Evolutionary conservation across 2,329 filamentous ascomycete genomes (phyloP).

Genomic region (Tolypocladium album): DNA sequence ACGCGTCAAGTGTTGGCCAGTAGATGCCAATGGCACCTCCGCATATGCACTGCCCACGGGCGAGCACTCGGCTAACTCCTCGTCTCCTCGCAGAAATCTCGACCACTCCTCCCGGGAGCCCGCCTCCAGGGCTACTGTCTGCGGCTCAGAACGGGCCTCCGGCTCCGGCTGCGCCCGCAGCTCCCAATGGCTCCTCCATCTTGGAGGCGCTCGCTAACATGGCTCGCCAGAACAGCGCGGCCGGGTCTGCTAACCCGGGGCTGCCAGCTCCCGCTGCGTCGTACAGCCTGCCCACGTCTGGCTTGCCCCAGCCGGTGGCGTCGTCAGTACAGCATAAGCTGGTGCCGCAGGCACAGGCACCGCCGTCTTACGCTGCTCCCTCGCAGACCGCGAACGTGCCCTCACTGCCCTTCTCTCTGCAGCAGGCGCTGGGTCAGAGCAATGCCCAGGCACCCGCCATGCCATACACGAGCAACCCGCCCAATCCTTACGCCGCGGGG

Average conservation of each 20-base stretch:
- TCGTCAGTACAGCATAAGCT: constrained; percentile 18
- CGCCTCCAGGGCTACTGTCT: constrained; percentile 34
- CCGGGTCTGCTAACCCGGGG: constrained; percentile 28
- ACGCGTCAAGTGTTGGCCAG: too few relatives aligned
- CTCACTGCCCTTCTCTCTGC: constrained; percentile 31
- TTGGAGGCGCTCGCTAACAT: constrained; percentile 72
- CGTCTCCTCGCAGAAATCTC: constrained; percentile 42
- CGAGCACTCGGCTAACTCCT: not conserved
- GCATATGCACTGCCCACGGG: not conserved
- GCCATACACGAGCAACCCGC: constrained; percentile 9
- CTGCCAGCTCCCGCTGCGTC: constrained; percentile 32
- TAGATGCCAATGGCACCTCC: not conserved
- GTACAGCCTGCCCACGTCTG: constrained; percentile 22
- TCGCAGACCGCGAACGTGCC: constrained; percentile 50
- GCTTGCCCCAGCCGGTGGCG: constrained; percentile 19
- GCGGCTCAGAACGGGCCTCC: constrained; percentile 21
- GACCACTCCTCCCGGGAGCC: constrained; percentile 60
- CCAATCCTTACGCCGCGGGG: constrained; percentile 19
- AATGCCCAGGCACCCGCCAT: constrained; percentile 17
- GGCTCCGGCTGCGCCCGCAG: constrained; percentile 26
- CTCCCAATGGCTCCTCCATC: constrained; percentile 48
- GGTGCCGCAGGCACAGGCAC: constrained; percentile 14
- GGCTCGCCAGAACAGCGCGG: constrained; percentile 58
- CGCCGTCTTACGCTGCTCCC: constrained; percentile 27
- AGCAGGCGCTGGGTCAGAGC: constrained; percentile 23